Conservation (phyloP, 768 basidiomycete genomes). For the Coprinopsis strossmayeri region DNA sequence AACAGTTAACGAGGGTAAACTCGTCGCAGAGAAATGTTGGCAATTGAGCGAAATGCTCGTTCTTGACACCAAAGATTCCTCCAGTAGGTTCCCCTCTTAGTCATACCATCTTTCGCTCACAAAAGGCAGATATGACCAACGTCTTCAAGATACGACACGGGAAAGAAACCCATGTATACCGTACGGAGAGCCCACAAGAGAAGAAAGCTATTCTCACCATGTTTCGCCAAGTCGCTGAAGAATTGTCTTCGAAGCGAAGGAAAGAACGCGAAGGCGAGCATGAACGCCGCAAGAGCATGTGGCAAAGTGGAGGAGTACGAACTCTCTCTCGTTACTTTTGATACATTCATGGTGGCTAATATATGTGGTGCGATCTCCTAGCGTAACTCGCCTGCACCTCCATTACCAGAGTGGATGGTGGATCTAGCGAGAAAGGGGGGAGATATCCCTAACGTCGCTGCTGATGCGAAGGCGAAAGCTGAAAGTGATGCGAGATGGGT, state of each 20-base stretch:
- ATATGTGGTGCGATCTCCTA: slow-evolving; percentile 9
- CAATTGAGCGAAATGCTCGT: slow-evolving; percentile 90
- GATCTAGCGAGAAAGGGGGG: slow-evolving; percentile 58
- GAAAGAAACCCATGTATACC: slow-evolving; percentile 92
- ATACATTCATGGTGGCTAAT: not conserved
- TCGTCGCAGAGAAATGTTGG: slow-evolving; percentile 94
- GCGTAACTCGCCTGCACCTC: slow-evolving; percentile 37
- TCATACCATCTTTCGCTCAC: slow-evolving; percentile 5
- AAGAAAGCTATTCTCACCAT: slow-evolving; percentile 82
- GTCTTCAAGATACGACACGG: slow-evolving; percentile 93
- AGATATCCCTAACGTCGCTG: slow-evolving; percentile 34
- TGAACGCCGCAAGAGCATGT: slow-evolving; percentile 77
- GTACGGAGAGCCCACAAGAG: slow-evolving; percentile 73
- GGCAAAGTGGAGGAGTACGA: slow-evolving; percentile 39
- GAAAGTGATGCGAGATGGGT: slow-evolving; percentile 85
- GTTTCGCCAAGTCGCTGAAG: slow-evolving; percentile 91
- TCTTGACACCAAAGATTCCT: slow-evolving; percentile 91
- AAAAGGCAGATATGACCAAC: slow-evolving; percentile 68
- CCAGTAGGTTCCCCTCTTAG: slow-evolving; percentile 47
- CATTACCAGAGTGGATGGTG: slow-evolving; percentile 72
- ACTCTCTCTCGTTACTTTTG: not conserved
- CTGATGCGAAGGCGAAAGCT: slow-evolving; percentile 61
- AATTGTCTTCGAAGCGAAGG: slow-evolving; percentile 78
- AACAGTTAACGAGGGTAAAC: slow-evolving; percentile 58
- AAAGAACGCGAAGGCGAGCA: slow-evolving; percentile 94